Evolutionary conservation across 1,139 yeast species (phyloP).

Genomic region (Meyerozyma elateridarum): DNA sequence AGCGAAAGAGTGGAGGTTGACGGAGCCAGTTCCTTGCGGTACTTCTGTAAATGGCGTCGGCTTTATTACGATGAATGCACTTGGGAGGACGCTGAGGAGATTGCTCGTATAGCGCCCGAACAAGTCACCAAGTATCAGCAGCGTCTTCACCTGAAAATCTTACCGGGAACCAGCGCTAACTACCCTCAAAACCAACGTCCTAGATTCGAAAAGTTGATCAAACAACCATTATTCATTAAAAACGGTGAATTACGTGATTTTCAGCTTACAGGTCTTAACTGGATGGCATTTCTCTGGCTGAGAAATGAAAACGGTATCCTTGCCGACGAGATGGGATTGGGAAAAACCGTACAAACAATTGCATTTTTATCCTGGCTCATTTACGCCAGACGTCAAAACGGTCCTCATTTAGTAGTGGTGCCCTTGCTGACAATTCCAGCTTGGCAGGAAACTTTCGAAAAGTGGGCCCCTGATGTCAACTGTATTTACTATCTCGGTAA

Average conservation of each 20-base stretch:
- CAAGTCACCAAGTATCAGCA: slow-evolving; percentile 82
- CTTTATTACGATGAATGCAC: slow-evolving; percentile 93
- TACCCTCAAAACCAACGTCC: slow-evolving; percentile 76
- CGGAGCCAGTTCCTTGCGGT: slow-evolving; percentile 67
- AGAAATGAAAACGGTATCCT: slow-evolving; percentile 95
- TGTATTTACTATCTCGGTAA: slow-evolving; percentile 92
- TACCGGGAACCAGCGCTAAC: slow-evolving; percentile 76
- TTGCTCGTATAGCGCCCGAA: slow-evolving; percentile 78
- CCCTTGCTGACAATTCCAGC: slow-evolving; percentile 96
- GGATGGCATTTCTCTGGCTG: slow-evolving; percentile 99
- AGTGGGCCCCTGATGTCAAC: slow-evolving; percentile 96
- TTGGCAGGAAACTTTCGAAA: slow-evolving; percentile 98
- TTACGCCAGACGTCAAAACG: slow-evolving; percentile 91
- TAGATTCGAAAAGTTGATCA: slow-evolving; percentile 75
- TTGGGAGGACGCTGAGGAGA: slow-evolving; percentile 91
- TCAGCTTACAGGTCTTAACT: slow-evolving; percentile 94
- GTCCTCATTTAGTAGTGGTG: slow-evolving; percentile 94
- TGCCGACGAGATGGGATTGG: slow-evolving; percentile 99
- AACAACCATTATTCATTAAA: slow-evolving; percentile 86
- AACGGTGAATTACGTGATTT: slow-evolving; percentile 93
- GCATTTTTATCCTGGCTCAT: slow-evolving; percentile 91
- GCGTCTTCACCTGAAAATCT: slow-evolving; percentile 74
- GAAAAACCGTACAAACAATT: slow-evolving; percentile 96
- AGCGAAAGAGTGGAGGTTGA: slow-evolving; percentile 66
- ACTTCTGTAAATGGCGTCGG: slow-evolving; percentile 90